phyloP scores from a whole-genome alignment of 768 basidiomycete species.

The Dacryopinax primogenitus region DNA sequence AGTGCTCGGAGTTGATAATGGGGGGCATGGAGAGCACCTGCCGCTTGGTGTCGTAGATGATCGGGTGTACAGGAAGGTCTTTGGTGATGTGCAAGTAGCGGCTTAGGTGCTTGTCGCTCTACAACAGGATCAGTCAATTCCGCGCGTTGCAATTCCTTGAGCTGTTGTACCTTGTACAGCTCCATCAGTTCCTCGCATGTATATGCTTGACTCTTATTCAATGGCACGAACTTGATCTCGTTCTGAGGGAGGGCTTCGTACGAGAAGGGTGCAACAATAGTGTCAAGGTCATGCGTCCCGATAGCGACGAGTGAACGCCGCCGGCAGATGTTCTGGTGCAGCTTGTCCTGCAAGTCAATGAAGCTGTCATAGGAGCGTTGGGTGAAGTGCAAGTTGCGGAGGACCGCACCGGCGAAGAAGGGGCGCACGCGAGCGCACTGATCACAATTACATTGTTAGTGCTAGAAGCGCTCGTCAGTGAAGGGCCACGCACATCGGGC shows the following conservation, averaged over 20 bases:
- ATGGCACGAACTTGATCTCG: slow-evolving; percentile 80
- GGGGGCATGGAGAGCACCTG: slow-evolving; percentile 93
- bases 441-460: not conserved
- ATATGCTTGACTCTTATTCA: slow-evolving; percentile 66
- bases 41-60: slow-evolving; percentile 86
- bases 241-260: slow-evolving; percentile 72
- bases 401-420: slow-evolving; percentile 77
- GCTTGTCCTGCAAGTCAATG: slow-evolving; percentile 98
- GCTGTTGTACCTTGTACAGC: slow-evolving; percentile 82
- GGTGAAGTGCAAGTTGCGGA: slow-evolving; percentile 83
- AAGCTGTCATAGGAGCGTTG: slow-evolving; percentile 84
- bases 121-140: not conserved
- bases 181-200: slow-evolving; percentile 87
- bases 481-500: slow-evolving; percentile 47
- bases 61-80: slow-evolving; percentile 90
- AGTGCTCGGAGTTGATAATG: slow-evolving; percentile 94
- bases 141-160: slow-evolving; percentile 19
- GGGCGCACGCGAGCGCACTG: slow-evolving; percentile 77
- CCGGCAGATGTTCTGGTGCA: slow-evolving; percentile 91
- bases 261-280: slow-evolving; percentile 72
- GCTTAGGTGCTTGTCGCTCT: slow-evolving; percentile 86
- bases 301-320: slow-evolving; percentile 85
- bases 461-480: slow-evolving; percentile 1
- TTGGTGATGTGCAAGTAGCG: slow-evolving; percentile 86
- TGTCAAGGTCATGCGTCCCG: slow-evolving; percentile 94